Evolutionary conservation across 306 rosid genomes (phyloP), one percentile per base, ranked within the genome.

Genomic region (Boehmeria nivea): DNA sequence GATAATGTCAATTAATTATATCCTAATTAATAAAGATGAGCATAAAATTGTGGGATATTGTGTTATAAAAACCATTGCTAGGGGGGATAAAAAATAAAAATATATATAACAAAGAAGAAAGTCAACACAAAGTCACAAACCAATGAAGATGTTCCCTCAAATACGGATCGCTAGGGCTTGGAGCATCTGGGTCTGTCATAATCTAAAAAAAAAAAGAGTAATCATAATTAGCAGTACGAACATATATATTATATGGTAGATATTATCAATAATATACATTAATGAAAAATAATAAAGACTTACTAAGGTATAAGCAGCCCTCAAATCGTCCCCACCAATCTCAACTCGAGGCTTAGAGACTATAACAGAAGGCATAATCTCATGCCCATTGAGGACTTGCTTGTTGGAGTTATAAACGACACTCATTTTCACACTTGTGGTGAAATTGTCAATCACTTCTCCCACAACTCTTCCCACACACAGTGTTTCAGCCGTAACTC

Each of bases 151-250:
- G 90, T 76, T 90, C 98, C 72, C 77, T 82, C 38, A 82, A 60
- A 63, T 66, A 54, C 57, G 98, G 91, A 60, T 90, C 86, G 57
- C 98, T 90, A 33, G 98, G 98, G 72, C 91, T 80, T 66, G 98
- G 95, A 67, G 88, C 94, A 78, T 90, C 98, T 20, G 98, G 98
- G 54, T 90, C 95, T 2, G 94, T 80, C 98, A 90, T 87, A 63
- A 87, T 64, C 98, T 91, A 26, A 23, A 20, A 17, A 1, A 54
- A 6, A 8, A 19, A 17, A n/a, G 14, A 44, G 21, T n/a, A n/a
- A n/a, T n/a, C 39, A 0, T 19, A 3, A 20, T 10, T 3, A 46
- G 6, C 20, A 50, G 18, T 12, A 14, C 5, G 17, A 9, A 18
- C n/a, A 45, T 45, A 45, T 40, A 40, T 40, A 40, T 40, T n/a